Conservation (phyloP, 176 grass and related monocot species). For the Calamus simplicifolius region DNA sequence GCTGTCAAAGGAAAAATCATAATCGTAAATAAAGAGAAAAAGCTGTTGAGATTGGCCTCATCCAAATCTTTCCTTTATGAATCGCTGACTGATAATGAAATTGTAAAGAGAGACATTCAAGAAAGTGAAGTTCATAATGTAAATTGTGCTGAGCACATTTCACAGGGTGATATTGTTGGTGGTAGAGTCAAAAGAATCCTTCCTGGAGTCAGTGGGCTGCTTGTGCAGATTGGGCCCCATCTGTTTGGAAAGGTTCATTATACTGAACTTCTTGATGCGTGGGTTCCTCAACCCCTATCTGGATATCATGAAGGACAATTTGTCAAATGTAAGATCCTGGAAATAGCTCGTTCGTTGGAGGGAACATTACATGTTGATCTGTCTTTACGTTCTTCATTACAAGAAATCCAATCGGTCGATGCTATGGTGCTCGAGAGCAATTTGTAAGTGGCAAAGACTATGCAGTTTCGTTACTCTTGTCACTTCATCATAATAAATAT, state of each 20-base stretch:
- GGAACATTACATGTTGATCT: conserved; percentile 74
- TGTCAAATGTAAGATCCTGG: conserved; percentile 83
- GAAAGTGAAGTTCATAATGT: conserved; percentile 22
- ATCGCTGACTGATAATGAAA: conserved; percentile 18
- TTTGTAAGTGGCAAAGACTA: conserved; percentile 49
- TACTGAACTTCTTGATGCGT: conserved; percentile 77
- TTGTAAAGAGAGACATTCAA: neutral
- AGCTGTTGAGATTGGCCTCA: conserved; percentile 55
- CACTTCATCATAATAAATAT: neutral
- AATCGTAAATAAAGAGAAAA: conserved; percentile 62
- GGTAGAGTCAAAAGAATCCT: conserved; percentile 84
- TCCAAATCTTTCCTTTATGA: neutral
- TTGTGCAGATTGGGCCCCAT: conserved; percentile 88
- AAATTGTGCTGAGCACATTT: conserved; percentile 36
- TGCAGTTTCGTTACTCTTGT: neutral
- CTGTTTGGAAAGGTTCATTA: conserved; percentile 92
- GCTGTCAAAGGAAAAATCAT: conserved; percentile 51
- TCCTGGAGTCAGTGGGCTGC: conserved; percentile 72
- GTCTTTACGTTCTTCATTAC: conserved; percentile 60
- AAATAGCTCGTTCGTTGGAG: conserved; percentile 53
- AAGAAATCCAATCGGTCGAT: conserved; percentile 16
- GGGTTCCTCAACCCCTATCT: conserved; percentile 57
- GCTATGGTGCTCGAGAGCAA: conserved; percentile 16
- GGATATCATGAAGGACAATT: conserved; percentile 78
- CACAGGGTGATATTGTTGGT: conserved; percentile 69